Base-by-base conservation (phyloP, 2,329 filamentous ascomycete genomes). In the Colletotrichum spaethianum region DNA sequence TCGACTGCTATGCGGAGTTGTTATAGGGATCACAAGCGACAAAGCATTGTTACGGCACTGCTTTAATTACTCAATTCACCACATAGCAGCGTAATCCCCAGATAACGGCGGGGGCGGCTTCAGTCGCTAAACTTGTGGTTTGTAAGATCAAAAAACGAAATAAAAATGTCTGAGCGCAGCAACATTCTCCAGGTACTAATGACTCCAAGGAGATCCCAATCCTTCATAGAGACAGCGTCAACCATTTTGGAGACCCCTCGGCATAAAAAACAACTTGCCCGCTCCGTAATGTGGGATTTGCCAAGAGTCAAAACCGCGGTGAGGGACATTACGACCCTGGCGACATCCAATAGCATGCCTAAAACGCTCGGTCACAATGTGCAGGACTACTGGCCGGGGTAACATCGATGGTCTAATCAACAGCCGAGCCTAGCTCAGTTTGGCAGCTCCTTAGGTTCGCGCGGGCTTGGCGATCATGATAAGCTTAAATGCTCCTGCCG, bases 401-500 rank as follows among this genome's bases (percentile, higher is more conserved):
- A 23, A 40, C 55, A 66, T 65, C 57, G 31, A 28, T 42, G 56
- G 50, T 36, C 46, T 31, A 31, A 31, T 33, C 38, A 64, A 73
- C 48, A 73, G 44, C 60, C 70, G 55, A 48, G 70, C 20, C 70
- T 70, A 63, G 72, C 70, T 60, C 40, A 26, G 64, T 73, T 69
- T 50, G 72, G 72, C 64, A 74, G 72, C 64, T 73, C 70, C 56
- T 26, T 18, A 62, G 62, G 53, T n/a, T 33, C 55, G 36, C 3
- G 44, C 64, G 59, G 60, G 23, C 70, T 73, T 73, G 69, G 72
- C 72, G 46, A 63, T 65, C 23, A 62, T 65, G 72, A 74, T 74
- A 72, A 73, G 70, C 72, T 68, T 73, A 57, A 65, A 62, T 63
- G 65, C 72, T 72, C 72, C 72, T 74, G 72, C 72, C 72, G 52